Conservation (phyloP, 2,329 filamentous ascomycete species). For the Periconia sp. region DNA sequence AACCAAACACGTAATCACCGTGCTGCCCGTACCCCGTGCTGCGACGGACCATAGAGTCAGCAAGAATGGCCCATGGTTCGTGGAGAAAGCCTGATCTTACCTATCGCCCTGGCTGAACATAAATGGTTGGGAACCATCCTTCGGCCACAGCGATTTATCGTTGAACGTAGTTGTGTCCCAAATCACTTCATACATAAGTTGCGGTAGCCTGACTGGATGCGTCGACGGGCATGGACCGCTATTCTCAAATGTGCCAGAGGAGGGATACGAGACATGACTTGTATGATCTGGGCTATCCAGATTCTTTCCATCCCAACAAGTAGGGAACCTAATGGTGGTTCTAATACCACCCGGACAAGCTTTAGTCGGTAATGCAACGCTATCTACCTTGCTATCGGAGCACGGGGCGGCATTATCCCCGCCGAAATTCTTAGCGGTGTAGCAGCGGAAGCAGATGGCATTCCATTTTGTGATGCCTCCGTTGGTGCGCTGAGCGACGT, state of each 20-base stretch:
- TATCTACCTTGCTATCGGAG: slow-evolving; percentile 31
- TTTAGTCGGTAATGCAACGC: slow-evolving; percentile 26
- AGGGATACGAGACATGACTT: slow-evolving; percentile 46
- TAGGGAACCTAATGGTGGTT: slow-evolving; percentile 56
- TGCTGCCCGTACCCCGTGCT: slow-evolving; percentile 20
- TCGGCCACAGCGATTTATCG: slow-evolving; percentile 28
- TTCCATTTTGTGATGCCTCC: slow-evolving; percentile 26
- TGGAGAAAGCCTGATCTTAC: neutral
- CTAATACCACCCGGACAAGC: slow-evolving; percentile 50
- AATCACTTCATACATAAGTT: slow-evolving; percentile 27
- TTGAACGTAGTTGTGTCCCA: slow-evolving; percentile 29
- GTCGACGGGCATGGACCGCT: slow-evolving; percentile 21
- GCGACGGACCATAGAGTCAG: no score
- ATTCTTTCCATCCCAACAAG: slow-evolving; percentile 55
- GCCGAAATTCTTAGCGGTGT: slow-evolving; percentile 49
- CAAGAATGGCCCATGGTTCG: neutral
- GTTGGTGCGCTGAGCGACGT: slow-evolving; percentile 22
- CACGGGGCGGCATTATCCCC: slow-evolving; percentile 47
- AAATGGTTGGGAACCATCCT: slow-evolving; percentile 24
- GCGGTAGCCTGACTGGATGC: slow-evolving; percentile 26
- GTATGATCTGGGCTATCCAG: slow-evolving; percentile 60
- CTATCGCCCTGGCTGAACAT: no score
- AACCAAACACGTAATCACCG: slow-evolving; percentile 23
- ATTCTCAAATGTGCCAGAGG: slow-evolving; percentile 20
- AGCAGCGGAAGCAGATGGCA: slow-evolving; percentile 54